Conservation (phyloP, 768 basidiomycete genomes). For the Pleurotus giganteus region DNA sequence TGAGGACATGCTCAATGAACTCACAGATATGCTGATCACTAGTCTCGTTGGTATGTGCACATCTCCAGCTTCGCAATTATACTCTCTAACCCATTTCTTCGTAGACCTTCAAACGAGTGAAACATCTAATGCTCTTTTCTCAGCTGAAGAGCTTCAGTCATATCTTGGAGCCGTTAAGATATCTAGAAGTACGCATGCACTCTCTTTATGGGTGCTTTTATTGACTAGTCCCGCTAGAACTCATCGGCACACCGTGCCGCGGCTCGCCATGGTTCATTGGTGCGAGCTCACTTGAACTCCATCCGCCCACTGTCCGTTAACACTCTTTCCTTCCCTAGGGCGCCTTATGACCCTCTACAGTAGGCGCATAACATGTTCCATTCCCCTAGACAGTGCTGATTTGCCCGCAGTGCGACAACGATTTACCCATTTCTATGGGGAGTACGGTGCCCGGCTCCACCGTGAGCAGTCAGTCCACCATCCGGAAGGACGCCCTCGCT, state of each 20-base stretch:
- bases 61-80: conserved; percentile 3
- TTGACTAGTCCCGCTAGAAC: conserved; percentile 7
- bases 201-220: not conserved
- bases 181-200: conserved; percentile 19
- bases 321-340: not conserved
- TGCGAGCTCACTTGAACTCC: conserved; percentile 11
- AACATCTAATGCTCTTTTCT: conserved; percentile 1
- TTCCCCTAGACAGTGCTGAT: not conserved
- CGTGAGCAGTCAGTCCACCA: conserved; percentile 25
- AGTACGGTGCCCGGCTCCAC: conserved; percentile 39
- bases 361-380: not conserved
- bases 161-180: conserved; percentile 1
- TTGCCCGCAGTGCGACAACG: conserved; percentile 25
- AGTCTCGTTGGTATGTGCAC: conserved; percentile 12
- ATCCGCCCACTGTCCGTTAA: not conserved
- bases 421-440: conserved; percentile 42
- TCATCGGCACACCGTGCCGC: conserved; percentile 5
- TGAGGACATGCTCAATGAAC: conserved; percentile 15
- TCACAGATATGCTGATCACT: conserved; percentile 23
- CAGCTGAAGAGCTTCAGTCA: conserved; percentile 11
- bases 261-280: conserved; percentile 12
- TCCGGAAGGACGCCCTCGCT: conserved; percentile 8
- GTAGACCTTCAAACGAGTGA: conserved; percentile 10
- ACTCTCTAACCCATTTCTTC: not conserved
- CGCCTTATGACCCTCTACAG: conserved; percentile 14